Evolutionary conservation across 2,329 filamentous ascomycete genomes (phyloP), one percentile per base, ranked within the genome.

Genomic region (Dothistroma pini): DNA sequence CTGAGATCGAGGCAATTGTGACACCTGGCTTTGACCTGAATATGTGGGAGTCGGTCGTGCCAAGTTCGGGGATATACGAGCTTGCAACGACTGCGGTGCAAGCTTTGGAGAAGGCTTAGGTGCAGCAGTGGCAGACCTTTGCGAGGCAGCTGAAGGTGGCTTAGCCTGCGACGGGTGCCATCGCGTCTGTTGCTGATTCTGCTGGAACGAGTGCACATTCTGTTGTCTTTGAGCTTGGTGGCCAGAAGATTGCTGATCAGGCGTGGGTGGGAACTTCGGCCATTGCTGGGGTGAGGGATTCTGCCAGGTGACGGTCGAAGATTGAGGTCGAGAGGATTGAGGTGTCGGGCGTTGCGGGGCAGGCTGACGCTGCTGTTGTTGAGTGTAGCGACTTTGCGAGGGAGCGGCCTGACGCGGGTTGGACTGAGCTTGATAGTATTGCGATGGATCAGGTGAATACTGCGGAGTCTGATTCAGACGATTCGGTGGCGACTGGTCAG

Each of bases 371-470:
- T 54, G 60, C n/a, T 61, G 58, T 31, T 55, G 51, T 7, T 34
- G 49, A 11, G 25, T 2, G 25, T 29, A 29, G 25, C 35, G 32
- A 9, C 16, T 29, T 51, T 34, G 51, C 11, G 49, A 51, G 16
- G 48, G 60, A 10, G 56, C 34, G 16, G 35, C 22, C 35, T 61
- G 60, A 25, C 58, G 57, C 11, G 61, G 57, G 35, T 57, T 59
- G 10, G 63, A 58, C 25, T 62, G 62, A 22, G 35, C 38, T 47
- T 67, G 65, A 25, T 61, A 67, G 49, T 50, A 51, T 34, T 63
- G 64, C 41, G 63, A 50, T n/a, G 66, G 62, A 29, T 66, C 66
- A 6, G 63, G 66, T 7, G 66, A 66, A 31, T 64, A 66, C 21
- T 49, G 61, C 5, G 44, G 59, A 31, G 63, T 54, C 6, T 31